These are phyloP conservation scores for Vitellaria paradoxa DNA, from an alignment of 179 eudicot genomes.

Conservation along the genomic window DNA sequence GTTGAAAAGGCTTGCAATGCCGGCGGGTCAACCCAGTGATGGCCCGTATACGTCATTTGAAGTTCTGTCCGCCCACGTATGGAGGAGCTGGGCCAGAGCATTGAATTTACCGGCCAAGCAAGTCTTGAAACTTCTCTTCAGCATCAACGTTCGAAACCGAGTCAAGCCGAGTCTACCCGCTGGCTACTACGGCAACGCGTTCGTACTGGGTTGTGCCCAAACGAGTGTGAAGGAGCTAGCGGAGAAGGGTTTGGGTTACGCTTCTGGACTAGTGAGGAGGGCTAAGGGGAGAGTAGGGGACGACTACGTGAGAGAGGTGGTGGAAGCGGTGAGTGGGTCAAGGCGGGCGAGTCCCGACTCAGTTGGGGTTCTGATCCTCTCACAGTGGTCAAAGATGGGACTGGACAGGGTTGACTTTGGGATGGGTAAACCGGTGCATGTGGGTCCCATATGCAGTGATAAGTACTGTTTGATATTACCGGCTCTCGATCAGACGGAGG, in stretches of 20 bases:
- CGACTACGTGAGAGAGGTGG: conserved; percentile 57
- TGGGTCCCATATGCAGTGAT: conserved; percentile 65
- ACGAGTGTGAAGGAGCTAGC: conserved; percentile 42
- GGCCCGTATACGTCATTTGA: conserved; percentile 55
- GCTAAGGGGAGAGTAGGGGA: conserved; percentile 66
- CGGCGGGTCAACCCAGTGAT: conserved; percentile 26
- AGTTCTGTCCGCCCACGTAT: conserved; percentile 65
- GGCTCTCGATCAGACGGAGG: conserved; percentile 38
- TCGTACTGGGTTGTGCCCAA: conserved; percentile 63
- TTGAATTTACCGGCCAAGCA: conserved; percentile 54
- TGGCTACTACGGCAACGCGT: conserved; percentile 76
- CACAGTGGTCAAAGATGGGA: conserved; percentile 82
- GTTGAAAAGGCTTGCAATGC: conserved; percentile 31
- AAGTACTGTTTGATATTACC: conserved; percentile 70
- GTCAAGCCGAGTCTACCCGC: conserved; percentile 53
- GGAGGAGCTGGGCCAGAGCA: conserved; percentile 76
- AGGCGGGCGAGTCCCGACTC: conserved; percentile 47
- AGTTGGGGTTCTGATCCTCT: conserved; percentile 65
- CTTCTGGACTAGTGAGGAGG: conserved; percentile 32
- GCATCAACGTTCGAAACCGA: conserved; percentile 54
- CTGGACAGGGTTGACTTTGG: conserved; percentile 76
- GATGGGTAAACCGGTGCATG: conserved; percentile 57
- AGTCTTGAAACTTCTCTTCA: conserved; percentile 50
- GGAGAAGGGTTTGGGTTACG: conserved; percentile 47
- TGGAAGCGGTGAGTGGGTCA: conserved; percentile 45